Conservation (phyloP, 306 rosid species). For the Fragaria vesca region DNA sequence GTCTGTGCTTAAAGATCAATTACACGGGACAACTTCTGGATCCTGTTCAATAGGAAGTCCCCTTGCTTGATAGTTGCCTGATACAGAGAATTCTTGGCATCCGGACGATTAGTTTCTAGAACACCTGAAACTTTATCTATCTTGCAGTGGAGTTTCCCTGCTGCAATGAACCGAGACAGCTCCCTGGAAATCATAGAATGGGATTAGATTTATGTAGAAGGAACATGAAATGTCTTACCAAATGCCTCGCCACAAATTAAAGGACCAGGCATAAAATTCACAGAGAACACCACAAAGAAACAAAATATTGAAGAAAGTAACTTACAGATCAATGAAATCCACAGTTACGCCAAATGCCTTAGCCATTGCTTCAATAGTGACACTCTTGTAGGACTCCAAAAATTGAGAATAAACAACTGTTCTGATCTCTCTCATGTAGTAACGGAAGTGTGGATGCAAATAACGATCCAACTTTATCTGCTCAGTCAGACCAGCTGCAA, state of each 20-base stretch:
- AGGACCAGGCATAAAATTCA: neutral
- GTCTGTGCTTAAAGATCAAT: constrained; percentile 55
- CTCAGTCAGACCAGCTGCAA: constrained; percentile 83
- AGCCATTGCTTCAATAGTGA: constrained; percentile 95
- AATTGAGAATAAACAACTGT: constrained; percentile 86
- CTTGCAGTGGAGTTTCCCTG: constrained; percentile 97
- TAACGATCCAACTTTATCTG: constrained; percentile 93
- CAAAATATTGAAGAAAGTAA: constrained; percentile 9
- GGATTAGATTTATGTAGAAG: neutral
- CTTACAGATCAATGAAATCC: constrained; percentile 95
- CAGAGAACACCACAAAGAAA: neutral
- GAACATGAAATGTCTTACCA: neutral
- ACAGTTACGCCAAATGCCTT: constrained; percentile 94
- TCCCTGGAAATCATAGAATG: constrained; percentile 62
- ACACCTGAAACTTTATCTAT: constrained; percentile 96
- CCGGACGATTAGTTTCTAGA: constrained; percentile 90
- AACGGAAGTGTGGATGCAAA: constrained; percentile 88
- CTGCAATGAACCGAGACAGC: constrained; percentile 92
- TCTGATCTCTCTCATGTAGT: constrained; percentile 95
- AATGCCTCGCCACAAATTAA: neutral
- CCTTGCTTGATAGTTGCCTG: constrained; percentile 98
- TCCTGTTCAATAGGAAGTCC: constrained; percentile 88
- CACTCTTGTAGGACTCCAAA: constrained; percentile 96
- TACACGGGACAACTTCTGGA: constrained; percentile 92
- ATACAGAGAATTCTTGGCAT: constrained; percentile 92